Conservation (phyloP, 805 yeast genomes). For the Barnettozyma sp. region DNA sequence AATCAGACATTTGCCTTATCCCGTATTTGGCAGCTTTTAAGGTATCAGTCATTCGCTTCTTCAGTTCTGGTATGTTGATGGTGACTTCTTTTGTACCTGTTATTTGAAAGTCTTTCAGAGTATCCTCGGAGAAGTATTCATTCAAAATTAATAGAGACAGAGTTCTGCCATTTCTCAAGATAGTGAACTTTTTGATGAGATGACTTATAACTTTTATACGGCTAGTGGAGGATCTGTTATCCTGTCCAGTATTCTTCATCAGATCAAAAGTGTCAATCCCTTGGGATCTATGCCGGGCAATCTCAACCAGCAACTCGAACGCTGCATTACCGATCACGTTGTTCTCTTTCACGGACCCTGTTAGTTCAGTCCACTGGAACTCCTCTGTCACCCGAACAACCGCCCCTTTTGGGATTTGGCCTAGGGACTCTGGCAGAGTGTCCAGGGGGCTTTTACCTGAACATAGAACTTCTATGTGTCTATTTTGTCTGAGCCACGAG, state of each 20-base stretch:
- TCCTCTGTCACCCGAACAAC: conserved; percentile 41
- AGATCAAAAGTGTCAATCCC: conserved; percentile 59
- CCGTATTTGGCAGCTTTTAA: conserved; percentile 53
- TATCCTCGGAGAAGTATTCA: conserved; percentile 31
- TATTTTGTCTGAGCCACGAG: conserved; percentile 31
- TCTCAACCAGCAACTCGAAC: conserved; percentile 47
- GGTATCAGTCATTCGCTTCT: conserved; percentile 37
- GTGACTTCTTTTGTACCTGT: conserved; percentile 22
- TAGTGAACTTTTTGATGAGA: conserved; percentile 36
- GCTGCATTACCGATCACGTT: conserved; percentile 50
- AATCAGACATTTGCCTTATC: conserved; percentile 53
- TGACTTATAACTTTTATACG: conserved; percentile 52
- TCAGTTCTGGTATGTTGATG: conserved; percentile 25
- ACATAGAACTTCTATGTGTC: conserved; percentile 10
- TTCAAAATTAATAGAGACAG: conserved; percentile 48
- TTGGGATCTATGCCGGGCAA: conserved; percentile 46
- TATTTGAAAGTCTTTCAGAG: conserved; percentile 14
- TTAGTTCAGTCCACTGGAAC: conserved; percentile 49
- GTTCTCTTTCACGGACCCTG: conserved; percentile 48
- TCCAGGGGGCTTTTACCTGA: conserved; percentile 4
- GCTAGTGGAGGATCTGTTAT: conserved; percentile 60
- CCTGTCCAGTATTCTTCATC: conserved; percentile 55
- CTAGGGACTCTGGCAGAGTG: conserved; percentile 1
- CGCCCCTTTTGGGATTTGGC: conserved; percentile 8
- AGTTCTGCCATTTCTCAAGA: conserved; percentile 40